Evolutionary conservation across 2,329 filamentous ascomycete species (phyloP).

Genomic region (Neurospora crassa): DNA sequence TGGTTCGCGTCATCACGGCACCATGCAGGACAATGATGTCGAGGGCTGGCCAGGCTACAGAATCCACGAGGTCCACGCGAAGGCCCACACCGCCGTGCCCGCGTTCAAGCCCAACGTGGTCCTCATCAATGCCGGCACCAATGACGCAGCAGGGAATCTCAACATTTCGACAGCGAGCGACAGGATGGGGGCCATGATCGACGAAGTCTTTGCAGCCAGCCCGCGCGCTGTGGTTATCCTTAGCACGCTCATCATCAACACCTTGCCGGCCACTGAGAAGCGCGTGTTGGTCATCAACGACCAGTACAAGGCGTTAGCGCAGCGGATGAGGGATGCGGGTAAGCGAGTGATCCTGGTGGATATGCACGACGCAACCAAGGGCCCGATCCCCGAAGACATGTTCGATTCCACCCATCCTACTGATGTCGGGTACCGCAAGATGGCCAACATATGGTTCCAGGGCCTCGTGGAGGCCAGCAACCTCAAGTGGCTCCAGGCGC

Average conservation of each 20-base stretch:
- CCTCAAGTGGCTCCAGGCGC: slow-evolving; percentile 25
- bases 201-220: slow-evolving; percentile 24
- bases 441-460: slow-evolving; percentile 30
- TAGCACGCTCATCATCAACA: slow-evolving; percentile 27
- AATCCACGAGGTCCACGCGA: slow-evolving; percentile 29
- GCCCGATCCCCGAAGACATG: slow-evolving; percentile 23
- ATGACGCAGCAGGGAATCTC: slow-evolving; percentile 29
- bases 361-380: slow-evolving; percentile 25
- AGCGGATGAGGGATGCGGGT: slow-evolving; percentile 19
- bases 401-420: slow-evolving; percentile 30
- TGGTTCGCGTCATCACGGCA: slow-evolving; percentile 28
- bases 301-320: slow-evolving; percentile 22
- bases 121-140: slow-evolving; percentile 34
- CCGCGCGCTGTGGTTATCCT: slow-evolving; percentile 27
- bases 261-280: slow-evolving; percentile 7
- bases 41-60: slow-evolving; percentile 35
- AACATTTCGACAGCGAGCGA: slow-evolving; percentile 19
- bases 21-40: slow-evolving; percentile 31
- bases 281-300: slow-evolving; percentile 26
- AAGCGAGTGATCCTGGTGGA: slow-evolving; percentile 29
- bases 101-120: slow-evolving; percentile 29
- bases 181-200: slow-evolving; percentile 27
- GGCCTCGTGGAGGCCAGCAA: slow-evolving; percentile 17
- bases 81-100: slow-evolving; percentile 23
- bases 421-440: slow-evolving; percentile 30